phyloP scores from a whole-genome alignment of 805 yeast species.

The Candida coquimbonensis region DNA sequence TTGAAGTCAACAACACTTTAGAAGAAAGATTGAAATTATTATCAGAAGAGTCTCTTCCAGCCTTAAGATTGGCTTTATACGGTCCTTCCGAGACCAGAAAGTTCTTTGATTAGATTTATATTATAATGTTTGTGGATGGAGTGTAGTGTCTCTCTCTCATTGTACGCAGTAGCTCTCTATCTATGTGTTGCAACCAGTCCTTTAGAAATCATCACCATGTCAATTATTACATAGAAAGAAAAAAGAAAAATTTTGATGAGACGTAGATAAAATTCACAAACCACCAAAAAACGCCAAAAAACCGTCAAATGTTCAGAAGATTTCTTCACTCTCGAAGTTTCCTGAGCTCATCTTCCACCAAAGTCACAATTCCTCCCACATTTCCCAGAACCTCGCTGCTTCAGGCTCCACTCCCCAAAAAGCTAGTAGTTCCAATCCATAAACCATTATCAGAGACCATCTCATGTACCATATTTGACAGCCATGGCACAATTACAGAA shows the following conservation, averaged over 20 bases:
- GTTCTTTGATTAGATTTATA: slow-evolving; percentile 62
- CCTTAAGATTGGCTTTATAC: slow-evolving; percentile 82
- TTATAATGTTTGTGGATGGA: too few relatives aligned
- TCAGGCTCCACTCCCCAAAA: slow-evolving; percentile 5
- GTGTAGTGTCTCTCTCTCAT: not conserved
- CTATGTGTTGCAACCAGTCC: too few relatives aligned
- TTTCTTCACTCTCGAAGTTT: not conserved
- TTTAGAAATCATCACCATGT: too few relatives aligned
- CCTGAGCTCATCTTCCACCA: too few relatives aligned
- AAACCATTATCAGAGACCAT: slow-evolving; percentile 1
- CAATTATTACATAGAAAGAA: too few relatives aligned
- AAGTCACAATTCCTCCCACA: too few relatives aligned
- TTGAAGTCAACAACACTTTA: slow-evolving; percentile 85
- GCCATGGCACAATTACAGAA: slow-evolving; percentile 64
- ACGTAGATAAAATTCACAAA: not conserved
- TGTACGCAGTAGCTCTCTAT: not conserved
- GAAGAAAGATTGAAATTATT: slow-evolving; percentile 87
- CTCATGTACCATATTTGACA: slow-evolving; percentile 72
- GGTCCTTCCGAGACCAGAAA: slow-evolving; percentile 82
- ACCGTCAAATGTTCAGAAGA: not conserved
- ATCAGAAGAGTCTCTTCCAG: slow-evolving; percentile 83
- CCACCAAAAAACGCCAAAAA: not conserved
- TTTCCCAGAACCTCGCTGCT: not conserved
- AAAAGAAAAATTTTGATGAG: not conserved
- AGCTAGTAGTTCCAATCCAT: slow-evolving; percentile 2